Evolutionary conservation across 148 eudicot species (phyloP).

Genomic region (Chenopodium berlandieri): DNA sequence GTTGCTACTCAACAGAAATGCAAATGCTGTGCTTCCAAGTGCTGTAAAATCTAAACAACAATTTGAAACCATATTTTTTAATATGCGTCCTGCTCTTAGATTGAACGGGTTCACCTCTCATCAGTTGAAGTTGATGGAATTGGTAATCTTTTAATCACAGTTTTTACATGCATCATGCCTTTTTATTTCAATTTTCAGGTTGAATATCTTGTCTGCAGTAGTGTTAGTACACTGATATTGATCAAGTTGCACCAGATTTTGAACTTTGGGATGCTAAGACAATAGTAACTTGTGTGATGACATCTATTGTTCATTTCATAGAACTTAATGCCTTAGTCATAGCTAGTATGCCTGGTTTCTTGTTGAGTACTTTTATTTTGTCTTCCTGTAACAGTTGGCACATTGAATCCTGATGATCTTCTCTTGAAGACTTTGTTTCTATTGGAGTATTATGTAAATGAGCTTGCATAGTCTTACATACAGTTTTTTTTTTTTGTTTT

Average conservation of each 20-base stretch:
- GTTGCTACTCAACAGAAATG: slow-evolving; percentile 41
- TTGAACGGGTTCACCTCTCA: slow-evolving; percentile 76
- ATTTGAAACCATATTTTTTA: slow-evolving; percentile 69
- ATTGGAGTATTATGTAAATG: neutral
- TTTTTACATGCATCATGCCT: neutral
- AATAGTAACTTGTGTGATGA: neutral
- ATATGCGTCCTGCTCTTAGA: slow-evolving; percentile 71
- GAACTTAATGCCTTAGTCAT: neutral
- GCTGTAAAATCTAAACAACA: slow-evolving; percentile 40
- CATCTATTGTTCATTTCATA: neutral
- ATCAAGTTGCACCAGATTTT: neutral
- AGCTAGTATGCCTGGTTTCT: neutral
- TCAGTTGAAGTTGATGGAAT: slow-evolving; percentile 76
- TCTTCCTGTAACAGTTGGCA: neutral
- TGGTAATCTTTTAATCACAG: slow-evolving; percentile 50
- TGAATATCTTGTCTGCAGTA: neutral
- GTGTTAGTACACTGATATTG: neutral
- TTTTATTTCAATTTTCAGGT: neutral
- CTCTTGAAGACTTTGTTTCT: neutral
- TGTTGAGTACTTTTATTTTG: neutral
- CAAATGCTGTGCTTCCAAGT: slow-evolving; percentile 38
- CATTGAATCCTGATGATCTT: neutral
- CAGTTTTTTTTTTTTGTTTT: too few relatives aligned
- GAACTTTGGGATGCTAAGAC: neutral
- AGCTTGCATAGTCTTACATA: neutral